Conservation (phyloP, 2,329 filamentous ascomycete genomes). For the Conoideocrella luteorostrata region DNA sequence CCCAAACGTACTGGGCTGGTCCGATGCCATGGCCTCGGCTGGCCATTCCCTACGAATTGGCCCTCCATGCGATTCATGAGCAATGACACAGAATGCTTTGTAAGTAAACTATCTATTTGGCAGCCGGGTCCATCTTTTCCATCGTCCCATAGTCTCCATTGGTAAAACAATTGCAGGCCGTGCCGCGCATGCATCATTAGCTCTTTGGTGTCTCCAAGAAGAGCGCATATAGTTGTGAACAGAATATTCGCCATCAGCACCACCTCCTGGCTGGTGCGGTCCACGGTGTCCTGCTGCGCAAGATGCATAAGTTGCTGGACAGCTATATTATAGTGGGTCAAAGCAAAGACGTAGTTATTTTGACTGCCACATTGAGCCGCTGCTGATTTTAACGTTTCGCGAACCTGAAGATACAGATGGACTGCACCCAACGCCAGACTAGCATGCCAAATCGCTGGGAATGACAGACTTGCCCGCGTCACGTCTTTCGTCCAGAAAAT, state of each 20-base stretch:
- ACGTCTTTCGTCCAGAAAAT: not conserved
- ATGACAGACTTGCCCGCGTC: not conserved
- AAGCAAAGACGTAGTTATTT: not conserved
- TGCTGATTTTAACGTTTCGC: not conserved
- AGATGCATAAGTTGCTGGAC: not conserved
- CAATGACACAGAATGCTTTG: not conserved
- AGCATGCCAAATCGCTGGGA: not conserved
- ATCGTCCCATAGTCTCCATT: not conserved
- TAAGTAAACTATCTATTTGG: not conserved
- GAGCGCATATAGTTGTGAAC: not conserved
- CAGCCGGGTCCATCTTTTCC: not conserved
- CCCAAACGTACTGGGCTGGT: not conserved
- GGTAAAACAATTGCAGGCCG: not conserved
- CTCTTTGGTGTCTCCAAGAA: not conserved
- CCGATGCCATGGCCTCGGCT: not conserved
- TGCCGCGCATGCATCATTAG: not conserved
- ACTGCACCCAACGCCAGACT: not conserved
- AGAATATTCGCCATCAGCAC: not conserved
- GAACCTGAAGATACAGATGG: not conserved
- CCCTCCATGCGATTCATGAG: conserved; percentile 1
- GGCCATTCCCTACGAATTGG: not conserved
- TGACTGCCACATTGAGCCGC: not conserved
- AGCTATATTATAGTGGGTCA: not conserved
- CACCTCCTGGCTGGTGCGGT: not conserved
- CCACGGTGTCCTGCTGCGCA: not conserved